Conservation (phyloP, 192 early-diverging fungal species). For the Jimgerdemannia lactiflua region DNA sequence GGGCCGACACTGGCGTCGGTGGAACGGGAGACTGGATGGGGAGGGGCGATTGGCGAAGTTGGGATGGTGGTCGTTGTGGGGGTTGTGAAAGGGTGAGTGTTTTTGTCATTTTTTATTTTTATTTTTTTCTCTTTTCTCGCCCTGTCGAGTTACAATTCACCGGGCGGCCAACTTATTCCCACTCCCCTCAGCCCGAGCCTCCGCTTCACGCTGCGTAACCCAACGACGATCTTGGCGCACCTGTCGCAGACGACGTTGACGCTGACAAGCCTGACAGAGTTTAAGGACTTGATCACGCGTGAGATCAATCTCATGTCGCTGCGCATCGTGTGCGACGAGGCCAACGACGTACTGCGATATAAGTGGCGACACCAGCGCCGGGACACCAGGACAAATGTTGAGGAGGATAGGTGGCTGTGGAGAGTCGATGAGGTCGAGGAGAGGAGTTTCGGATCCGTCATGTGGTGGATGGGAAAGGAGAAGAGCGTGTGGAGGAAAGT, state of each 20-base stretch:
- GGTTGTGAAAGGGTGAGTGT: constrained; percentile 28
- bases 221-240: constrained; percentile 18
- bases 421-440: constrained; percentile 34
- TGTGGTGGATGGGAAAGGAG: neutral
- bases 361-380: constrained; percentile 2
- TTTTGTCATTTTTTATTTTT: neutral
- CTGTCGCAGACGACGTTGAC: constrained; percentile 24
- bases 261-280: constrained; percentile 22
- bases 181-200: constrained; percentile 16
- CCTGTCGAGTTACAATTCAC: neutral
- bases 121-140: neutral
- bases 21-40: neutral
- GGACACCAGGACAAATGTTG: constrained; percentile 6
- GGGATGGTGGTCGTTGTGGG: constrained; percentile 14
- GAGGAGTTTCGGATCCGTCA: constrained; percentile 13
- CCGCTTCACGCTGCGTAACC: constrained; percentile 19
- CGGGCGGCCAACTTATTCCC: neutral
- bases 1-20: neutral
- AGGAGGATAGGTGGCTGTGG: constrained; percentile 23
- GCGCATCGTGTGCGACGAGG: constrained; percentile 22
- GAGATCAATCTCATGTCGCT: constrained; percentile 30
- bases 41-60: neutral
- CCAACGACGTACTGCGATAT: constrained; percentile 21
- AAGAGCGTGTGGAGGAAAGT: constrained; percentile 8
- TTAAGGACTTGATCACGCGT: constrained; percentile 27